A percentile compares a stretch with the other conserved stretches of the same genome.
Conservation (phyloP, 495 filamentous ascomycete species). For the Bryoglossum gracile region DNA sequence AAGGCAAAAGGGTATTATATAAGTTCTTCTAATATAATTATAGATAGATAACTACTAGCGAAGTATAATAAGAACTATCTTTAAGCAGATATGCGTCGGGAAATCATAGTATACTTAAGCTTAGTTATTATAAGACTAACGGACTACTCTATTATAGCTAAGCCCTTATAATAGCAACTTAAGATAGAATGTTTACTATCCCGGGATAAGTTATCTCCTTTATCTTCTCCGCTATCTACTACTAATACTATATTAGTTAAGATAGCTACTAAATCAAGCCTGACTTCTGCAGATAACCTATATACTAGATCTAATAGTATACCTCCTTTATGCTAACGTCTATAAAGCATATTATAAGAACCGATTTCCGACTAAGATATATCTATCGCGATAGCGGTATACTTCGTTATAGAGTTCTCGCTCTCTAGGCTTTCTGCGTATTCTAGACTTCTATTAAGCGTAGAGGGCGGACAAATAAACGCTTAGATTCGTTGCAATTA, state of each 20-base stretch:
- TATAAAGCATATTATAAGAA: slow-evolving; percentile 5
- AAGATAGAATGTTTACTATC: slow-evolving; percentile 7
- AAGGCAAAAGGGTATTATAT: slow-evolving; percentile 1
- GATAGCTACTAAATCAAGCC: neutral
- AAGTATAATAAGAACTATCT: slow-evolving; percentile 6
- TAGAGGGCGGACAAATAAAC: slow-evolving; percentile 11
- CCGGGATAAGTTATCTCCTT: slow-evolving; percentile 7
- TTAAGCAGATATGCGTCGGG: slow-evolving; percentile 12
- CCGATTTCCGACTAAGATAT: slow-evolving; percentile 9
- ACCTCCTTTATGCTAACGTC: slow-evolving; percentile 5
- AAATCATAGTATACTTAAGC: slow-evolving; percentile 1
- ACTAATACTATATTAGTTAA: neutral
- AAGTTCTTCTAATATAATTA: slow-evolving; percentile 2
- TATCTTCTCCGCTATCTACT: slow-evolving; percentile 9
- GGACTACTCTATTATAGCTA: neutral
- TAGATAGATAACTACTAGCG: slow-evolving; percentile 9
- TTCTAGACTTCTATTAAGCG: slow-evolving; percentile 13
- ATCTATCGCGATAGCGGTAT: neutral
- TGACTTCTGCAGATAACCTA: slow-evolving; percentile 3
- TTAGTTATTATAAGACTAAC: slow-evolving; percentile 2
- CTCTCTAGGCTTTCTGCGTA: slow-evolving; percentile 9
- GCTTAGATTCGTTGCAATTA: slow-evolving; percentile 12
- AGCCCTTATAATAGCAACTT: neutral
- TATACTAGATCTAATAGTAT: slow-evolving; percentile 4
- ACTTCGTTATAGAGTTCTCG: slow-evolving; percentile 14